A percentile compares a stretch with the other conserved stretches of the same genome.
Evolutionary conservation across 2,329 filamentous ascomycete genomes (phyloP).

Genomic region (Pyrenophora seminiperda): DNA sequence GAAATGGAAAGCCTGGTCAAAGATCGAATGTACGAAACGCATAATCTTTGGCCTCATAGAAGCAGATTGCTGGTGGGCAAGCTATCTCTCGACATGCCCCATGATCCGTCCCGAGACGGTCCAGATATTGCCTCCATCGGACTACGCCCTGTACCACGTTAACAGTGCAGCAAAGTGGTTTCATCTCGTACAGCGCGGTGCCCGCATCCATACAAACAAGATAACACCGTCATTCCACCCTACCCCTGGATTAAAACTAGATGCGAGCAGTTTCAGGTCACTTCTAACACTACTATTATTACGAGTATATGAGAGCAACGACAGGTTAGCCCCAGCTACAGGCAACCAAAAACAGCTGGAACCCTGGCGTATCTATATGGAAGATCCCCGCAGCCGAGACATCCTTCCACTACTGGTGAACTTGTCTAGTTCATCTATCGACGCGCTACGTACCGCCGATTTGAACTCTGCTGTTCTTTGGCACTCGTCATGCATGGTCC

Average conservation of each 20-base stretch:
- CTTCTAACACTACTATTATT: conserved; percentile 42
- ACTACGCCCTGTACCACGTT: conserved; percentile 53
- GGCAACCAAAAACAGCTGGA: conserved; percentile 38
- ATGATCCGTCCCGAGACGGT: conserved; percentile 55
- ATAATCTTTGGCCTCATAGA: conserved; percentile 56
- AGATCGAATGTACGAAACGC: conserved; percentile 57
- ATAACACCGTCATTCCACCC: conserved; percentile 44
- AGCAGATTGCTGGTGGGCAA: conserved; percentile 56
- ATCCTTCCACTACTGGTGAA: conserved; percentile 47
- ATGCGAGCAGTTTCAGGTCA: conserved; percentile 37
- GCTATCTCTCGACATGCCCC: conserved; percentile 54
- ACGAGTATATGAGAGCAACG: conserved; percentile 43
- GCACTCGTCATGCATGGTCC: conserved; percentile 60
- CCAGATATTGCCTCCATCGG: conserved; percentile 54
- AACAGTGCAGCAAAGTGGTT: conserved; percentile 45
- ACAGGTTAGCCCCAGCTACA: conserved; percentile 37
- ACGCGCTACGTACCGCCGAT: conserved; percentile 51
- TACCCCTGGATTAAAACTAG: conserved; percentile 40
- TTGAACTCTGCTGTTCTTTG: conserved; percentile 58
- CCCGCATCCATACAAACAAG: conserved; percentile 35
- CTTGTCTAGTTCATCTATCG: conserved; percentile 49
- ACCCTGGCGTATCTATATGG: conserved; percentile 52
- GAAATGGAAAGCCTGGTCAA: conserved; percentile 60
- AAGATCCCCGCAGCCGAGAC: conserved; percentile 54
- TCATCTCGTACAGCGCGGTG: conserved; percentile 37